A percentile compares a stretch with the other conserved stretches of the same genome.
phyloP scores from a whole-genome alignment of 371 early-diverging fungal species.

The Apophysomyces variabilis region DNA sequence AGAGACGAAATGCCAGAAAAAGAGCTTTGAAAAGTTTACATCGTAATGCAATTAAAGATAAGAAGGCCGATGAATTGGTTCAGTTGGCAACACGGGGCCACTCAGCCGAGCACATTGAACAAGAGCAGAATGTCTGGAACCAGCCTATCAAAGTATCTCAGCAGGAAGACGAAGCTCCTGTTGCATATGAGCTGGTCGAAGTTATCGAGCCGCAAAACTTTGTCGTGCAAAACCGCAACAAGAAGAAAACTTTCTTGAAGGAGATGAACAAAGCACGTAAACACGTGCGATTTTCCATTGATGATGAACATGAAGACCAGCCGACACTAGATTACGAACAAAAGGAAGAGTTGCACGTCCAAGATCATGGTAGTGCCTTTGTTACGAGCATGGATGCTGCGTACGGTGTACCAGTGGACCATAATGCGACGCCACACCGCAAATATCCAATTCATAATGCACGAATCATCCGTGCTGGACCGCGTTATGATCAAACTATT shows the following conservation, averaged over 20 bases:
- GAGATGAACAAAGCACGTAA: background rate
- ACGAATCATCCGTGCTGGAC: background rate
- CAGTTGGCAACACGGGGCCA: background rate
- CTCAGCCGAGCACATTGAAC: too few species aligned
- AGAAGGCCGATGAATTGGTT: background rate
- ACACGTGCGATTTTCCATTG: background rate
- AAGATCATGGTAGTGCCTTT: background rate
- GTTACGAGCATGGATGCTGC: background rate
- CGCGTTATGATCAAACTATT: background rate
- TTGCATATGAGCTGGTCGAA: background rate
- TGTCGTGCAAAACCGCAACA: slow-evolving; percentile 3
- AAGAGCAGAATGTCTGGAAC: too few species aligned
- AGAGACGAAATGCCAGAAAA: slow-evolving; percentile 1
- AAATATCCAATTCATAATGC: slow-evolving; percentile 5
- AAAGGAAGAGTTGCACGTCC: background rate
- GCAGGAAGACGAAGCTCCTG: background rate
- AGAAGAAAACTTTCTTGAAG: background rate
- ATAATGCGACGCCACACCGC: background rate
- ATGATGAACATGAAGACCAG: background rate
- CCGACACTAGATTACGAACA: background rate
- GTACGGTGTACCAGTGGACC: background rate
- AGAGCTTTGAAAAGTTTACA: background rate
- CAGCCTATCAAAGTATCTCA: background rate
- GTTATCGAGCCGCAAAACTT: background rate
- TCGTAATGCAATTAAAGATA: background rate